Evolutionary conservation across 2,329 filamentous ascomycete genomes (phyloP), one percentile per base, ranked within the genome.

Genomic region (Exophiala spinifera): DNA sequence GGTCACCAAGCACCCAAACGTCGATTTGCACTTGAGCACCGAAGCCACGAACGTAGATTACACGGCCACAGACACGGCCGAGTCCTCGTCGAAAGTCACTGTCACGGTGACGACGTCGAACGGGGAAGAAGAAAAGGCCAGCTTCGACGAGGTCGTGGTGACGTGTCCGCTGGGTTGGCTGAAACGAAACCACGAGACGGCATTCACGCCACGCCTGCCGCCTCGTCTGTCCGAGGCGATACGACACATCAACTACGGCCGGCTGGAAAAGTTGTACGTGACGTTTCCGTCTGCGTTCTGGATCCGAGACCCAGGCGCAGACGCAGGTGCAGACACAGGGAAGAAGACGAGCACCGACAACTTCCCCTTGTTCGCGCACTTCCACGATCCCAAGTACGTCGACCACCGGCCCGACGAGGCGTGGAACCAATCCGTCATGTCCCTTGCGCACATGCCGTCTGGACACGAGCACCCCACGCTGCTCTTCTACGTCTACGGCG

Each of bases 271-370:
- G 55, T 66, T 79, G 15, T 79, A 79, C 66, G 78, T 90, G 39
- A 87, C 80, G 34, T 95, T 95, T 63, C 83, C 87, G 0, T 75
- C 71, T 10, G 83, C 89, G 0, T 95, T 91, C 68, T 95, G 91
- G 90, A 74, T 82, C 1, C 40, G 69, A 68, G 20, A 71, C 66
- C 53, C 66, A n/a, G n/a, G n/a, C n/a, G n/a, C n/a, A n/a, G n/a
- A n/a, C n/a, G n/a, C n/a, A n/a, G n/a, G n/a, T n/a, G n/a, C n/a
- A n/a, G n/a, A n/a, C n/a, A n/a, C n/a, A n/a, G n/a, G n/a, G n/a
- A n/a, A 69, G 73, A 1, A 48, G 70, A 7, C 70, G 63, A 51
- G 56, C 34, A 44, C 20, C 1, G n/a, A 21, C 57, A 4, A 57
- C 53, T 49, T 51, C 33, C 78, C 85, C 3, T 84, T 86, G 20